Percentiles rank a stretch among this genome's conserved stretches.
phyloP scores from a whole-genome alignment of 495 filamentous ascomycete genomes.

The Penicillium desertorum region DNA sequence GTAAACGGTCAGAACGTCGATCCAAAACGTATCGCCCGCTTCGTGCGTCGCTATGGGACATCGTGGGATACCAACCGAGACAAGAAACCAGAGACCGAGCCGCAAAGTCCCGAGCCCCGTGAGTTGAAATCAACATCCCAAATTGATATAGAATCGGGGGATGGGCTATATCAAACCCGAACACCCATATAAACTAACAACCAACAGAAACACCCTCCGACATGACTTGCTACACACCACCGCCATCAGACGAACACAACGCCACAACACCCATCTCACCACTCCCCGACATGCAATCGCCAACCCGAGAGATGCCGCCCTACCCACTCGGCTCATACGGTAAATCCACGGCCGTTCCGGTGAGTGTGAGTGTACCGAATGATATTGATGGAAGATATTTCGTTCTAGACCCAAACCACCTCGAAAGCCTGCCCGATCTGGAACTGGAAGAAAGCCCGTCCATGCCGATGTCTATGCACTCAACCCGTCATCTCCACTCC shows the following conservation, averaged over 20 bases:
- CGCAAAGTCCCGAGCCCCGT: conserved; percentile 40
- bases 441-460: conserved; percentile 25
- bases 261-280: conserved; percentile 36
- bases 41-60: conserved; percentile 37
- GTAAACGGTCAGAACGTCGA: conserved; percentile 41
- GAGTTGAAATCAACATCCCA: conserved; percentile 9
- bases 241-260: conserved; percentile 31
- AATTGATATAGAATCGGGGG: background rate
- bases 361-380: conserved; percentile 3
- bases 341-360: conserved; percentile 15
- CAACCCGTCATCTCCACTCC: conserved; percentile 6
- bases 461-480: conserved; percentile 21
- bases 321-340: conserved; percentile 24
- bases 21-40: conserved; percentile 40
- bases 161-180: background rate
- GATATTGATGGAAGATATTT: conserved; percentile 12
- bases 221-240: conserved; percentile 45
- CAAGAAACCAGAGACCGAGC: conserved; percentile 21
- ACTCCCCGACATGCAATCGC: conserved; percentile 32
- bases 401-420: conserved; percentile 24
- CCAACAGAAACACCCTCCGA: conserved; percentile 42
- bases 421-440: conserved; percentile 28
- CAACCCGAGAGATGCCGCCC: conserved; percentile 28
- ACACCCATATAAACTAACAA: conserved; percentile 2
- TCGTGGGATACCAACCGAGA: conserved; percentile 28